Evolutionary conservation across 2,329 filamentous ascomycete genomes (phyloP), one percentile per base, ranked within the genome.

Genomic region (Sporothrix pseudoabietina): DNA sequence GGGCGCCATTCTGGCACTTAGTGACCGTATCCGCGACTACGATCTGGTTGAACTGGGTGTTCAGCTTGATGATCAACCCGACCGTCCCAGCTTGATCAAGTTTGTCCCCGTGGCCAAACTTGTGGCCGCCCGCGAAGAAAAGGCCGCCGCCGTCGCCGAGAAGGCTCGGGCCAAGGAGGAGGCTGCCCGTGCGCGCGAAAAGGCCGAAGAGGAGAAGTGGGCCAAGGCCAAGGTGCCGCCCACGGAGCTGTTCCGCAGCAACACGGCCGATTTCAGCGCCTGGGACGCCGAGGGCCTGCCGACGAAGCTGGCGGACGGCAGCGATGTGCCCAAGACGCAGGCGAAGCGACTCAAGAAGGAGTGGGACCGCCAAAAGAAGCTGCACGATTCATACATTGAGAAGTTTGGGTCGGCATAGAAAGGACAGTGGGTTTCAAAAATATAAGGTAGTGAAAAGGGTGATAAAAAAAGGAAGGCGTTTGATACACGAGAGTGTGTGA

Each of bases 331-430:
- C 10, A 92, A 92, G 82, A 88, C 85, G 72, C 85, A 84, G 77
- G 79, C 79, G 49, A 93, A 92, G 85, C 91, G 90, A 83, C 79
- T 93, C 75, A 86, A 82, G 79, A 93, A 93, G 83, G 88, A 90
- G 74, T 92, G 90, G 90, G 89, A 91, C 78, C 87, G 83, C 77
- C 91, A 93, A 83, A 91, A 90, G 84, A 92, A 91, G 83, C 76
- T 86, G 76, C 87, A 90, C 80, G 89, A 91, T 77, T 83, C 82
- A 71, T 89, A 83, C 80, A 73, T 79, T 71, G 76, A 75, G 5
- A 77, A 76, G 74, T 75, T 76, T 75, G 75, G 73, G 14, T 16
- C 47, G 71, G 35, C 49, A 14, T 65, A 35, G 26, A n/a, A 2
- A n/a, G 39, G 10, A 4, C 22, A 26, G 19, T 6, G 41, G 4